A percentile compares a stretch with the other conserved stretches of the same genome.
Conservation (phyloP, 176 grass and related monocot genomes). For the Tillandsia fasciculata region DNA sequence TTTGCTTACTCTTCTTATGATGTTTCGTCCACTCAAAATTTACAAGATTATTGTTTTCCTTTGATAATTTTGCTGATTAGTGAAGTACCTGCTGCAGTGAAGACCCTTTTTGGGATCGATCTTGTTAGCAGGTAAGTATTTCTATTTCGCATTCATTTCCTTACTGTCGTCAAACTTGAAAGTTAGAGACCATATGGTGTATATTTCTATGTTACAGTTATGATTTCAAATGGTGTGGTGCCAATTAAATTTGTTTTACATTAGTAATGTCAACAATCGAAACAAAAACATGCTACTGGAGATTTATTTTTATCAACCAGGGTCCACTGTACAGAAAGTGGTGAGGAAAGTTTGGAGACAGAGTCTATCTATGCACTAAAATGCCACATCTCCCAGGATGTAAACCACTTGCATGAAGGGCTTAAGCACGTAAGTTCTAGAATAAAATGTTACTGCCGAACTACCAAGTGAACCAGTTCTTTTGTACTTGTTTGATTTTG, state of each 20-base stretch:
- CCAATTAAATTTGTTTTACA: background rate
- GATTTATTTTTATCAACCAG: slow-evolving; percentile 32
- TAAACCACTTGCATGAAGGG: slow-evolving; percentile 98
- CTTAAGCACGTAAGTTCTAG: slow-evolving; percentile 68
- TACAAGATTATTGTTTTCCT: background rate
- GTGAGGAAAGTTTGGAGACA: slow-evolving; percentile 74
- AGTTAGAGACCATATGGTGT: too few species aligned
- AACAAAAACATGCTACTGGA: too few species aligned
- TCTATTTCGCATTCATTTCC: background rate
- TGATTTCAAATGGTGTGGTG: background rate
- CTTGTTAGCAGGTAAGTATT: slow-evolving; percentile 70
- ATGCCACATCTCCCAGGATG: slow-evolving; percentile 98
- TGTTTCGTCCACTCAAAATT: background rate
- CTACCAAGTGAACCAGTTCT: too few species aligned
- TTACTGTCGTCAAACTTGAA: background rate
- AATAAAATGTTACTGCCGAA: too few species aligned
- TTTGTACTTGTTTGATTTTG: too few species aligned
- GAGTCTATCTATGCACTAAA: slow-evolving; percentile 90
- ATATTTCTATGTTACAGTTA: background rate
- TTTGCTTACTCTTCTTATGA: background rate
- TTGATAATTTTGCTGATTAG: slow-evolving; percentile 28
- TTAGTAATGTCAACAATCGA: background rate
- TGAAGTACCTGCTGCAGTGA: slow-evolving; percentile 55
- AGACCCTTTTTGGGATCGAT: slow-evolving; percentile 81
- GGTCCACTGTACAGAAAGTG: slow-evolving; percentile 93